Evolutionary conservation across 1,284 basidiomycete genomes (phyloP).

Genomic region (Ustilago nuda): DNA sequence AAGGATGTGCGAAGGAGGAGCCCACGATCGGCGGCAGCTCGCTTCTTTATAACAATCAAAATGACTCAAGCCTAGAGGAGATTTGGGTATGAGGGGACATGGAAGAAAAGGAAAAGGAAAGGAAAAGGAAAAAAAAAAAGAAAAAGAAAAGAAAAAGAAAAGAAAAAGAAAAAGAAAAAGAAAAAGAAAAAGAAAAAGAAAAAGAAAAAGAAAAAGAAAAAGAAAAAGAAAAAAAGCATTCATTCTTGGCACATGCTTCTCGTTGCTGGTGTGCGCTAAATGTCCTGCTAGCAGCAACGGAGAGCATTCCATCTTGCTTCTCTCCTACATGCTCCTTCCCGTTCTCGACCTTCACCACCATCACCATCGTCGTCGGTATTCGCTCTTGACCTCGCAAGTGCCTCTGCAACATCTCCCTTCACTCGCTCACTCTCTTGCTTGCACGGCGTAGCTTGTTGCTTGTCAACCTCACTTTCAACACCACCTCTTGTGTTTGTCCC

Average conservation of each 20-base stretch:
- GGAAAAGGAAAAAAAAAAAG: too few species aligned
- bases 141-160: too few species aligned
- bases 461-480: neutral
- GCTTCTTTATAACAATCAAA: too few species aligned
- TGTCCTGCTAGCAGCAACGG: neutral
- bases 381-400: neutral
- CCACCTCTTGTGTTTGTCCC: neutral
- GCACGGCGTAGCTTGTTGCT: neutral
- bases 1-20: neutral
- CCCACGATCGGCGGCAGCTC: too few species aligned
- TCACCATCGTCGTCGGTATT: neutral
- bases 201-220: too few species aligned
- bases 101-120: too few species aligned
- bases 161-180: too few species aligned
- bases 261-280: too few species aligned
- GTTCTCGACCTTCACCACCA: neutral
- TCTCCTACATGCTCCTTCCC: slow-evolving; percentile 1
- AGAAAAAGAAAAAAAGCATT: neutral
- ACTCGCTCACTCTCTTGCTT: neutral
- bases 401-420: neutral
- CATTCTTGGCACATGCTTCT: slow-evolving; percentile 3
- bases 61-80: too few species aligned
- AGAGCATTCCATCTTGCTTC: slow-evolving; percentile 3
- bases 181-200: too few species aligned
- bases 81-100: too few species aligned